phyloP scores from a whole-genome alignment of 257 asterid species.

The Rehmannia glutinosa region DNA sequence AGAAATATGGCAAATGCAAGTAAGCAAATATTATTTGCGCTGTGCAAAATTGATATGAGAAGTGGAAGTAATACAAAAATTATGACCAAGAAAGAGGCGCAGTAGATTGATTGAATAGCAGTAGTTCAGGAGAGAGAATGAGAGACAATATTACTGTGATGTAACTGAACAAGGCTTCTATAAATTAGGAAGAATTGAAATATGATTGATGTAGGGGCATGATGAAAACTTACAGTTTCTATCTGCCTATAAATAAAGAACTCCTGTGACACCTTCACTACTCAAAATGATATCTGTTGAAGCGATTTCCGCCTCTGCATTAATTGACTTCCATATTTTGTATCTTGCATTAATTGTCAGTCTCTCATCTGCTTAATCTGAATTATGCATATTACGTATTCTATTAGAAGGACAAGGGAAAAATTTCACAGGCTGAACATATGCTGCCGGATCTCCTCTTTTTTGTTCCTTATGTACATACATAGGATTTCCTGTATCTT shows the following conservation, averaged over 20 bases:
- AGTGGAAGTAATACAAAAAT: neutral
- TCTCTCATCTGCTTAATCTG: neutral
- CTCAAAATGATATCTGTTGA: neutral
- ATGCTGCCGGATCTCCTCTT: neutral
- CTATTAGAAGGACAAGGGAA: neutral
- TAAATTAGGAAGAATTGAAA: neutral
- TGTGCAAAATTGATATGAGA: conserved; percentile 1
- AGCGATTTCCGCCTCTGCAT: neutral
- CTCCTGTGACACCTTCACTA: neutral
- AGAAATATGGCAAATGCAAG: neutral
- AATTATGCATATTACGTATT: neutral
- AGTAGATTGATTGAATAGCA: neutral
- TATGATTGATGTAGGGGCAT: neutral
- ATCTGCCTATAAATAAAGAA: neutral
- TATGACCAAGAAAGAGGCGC: neutral
- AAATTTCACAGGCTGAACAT: neutral
- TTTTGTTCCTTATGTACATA: neutral
- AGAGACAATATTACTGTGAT: neutral
- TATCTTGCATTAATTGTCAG: neutral
- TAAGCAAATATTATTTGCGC: neutral
- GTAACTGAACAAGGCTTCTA: neutral
- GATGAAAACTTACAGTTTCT: neutral
- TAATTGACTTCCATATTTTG: neutral
- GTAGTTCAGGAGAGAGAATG: neutral
- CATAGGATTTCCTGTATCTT: conserved; percentile 5